phyloP scores from a whole-genome alignment of 768 basidiomycete species.

The Suillus weaverae region DNA sequence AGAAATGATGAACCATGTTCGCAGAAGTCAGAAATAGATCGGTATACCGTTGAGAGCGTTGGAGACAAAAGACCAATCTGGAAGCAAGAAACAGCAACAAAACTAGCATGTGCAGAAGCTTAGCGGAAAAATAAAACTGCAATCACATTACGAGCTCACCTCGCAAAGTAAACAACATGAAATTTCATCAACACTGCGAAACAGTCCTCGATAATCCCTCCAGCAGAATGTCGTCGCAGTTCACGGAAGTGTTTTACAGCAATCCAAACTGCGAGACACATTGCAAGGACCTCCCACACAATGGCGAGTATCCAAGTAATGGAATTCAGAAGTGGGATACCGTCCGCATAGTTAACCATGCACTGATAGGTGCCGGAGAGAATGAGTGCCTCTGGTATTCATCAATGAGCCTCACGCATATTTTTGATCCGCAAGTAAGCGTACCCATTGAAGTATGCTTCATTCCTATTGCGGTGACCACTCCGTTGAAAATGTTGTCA shows the following conservation, averaged over 20 bases:
- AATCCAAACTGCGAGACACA: not conserved
- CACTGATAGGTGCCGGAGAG: not conserved
- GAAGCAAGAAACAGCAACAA: not conserved
- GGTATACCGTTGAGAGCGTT: not conserved
- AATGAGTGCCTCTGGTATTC: not conserved
- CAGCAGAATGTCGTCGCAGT: not conserved
- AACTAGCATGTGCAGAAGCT: not conserved
- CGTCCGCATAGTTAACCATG: not conserved
- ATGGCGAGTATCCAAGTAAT: not conserved
- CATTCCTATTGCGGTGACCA: not conserved
- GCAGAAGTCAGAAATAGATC: not conserved
- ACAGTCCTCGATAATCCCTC: not conserved
- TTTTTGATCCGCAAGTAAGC: not conserved
- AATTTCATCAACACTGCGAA: not conserved
- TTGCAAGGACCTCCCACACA: not conserved
- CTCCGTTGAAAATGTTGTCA: not conserved
- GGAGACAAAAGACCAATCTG: not conserved
- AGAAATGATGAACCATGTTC: not conserved
- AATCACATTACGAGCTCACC: not conserved
- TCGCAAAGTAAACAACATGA: not conserved
- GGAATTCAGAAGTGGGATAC: not conserved
- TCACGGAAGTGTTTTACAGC: not conserved
- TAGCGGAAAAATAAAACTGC: not conserved
- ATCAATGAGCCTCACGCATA: not conserved
- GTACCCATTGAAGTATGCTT: not conserved